phyloP scores from a whole-genome alignment of 192 early-diverging fungal species.

The Gigaspora rosea region DNA sequence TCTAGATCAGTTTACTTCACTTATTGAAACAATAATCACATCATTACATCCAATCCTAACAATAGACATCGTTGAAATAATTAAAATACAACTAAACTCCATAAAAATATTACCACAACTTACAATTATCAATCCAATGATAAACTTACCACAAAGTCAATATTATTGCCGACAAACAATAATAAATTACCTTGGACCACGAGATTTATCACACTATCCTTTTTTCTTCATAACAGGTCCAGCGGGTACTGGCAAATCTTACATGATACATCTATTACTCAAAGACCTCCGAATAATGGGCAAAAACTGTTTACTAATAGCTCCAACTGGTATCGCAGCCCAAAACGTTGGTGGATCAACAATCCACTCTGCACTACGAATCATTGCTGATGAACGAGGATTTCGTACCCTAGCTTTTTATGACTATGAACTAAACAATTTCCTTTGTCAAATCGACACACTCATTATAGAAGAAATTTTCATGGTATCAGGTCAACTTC shows the following conservation, averaged over 20 bases:
- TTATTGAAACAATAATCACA: too few relatives aligned
- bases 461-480: too few relatives aligned
- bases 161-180: neutral
- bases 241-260: constrained; percentile 20
- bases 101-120: neutral
- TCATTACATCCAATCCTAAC: too few relatives aligned
- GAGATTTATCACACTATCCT: neutral
- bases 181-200: neutral
- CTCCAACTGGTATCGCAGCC: constrained; percentile 1
- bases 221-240: constrained; percentile 13
- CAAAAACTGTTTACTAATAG: neutral
- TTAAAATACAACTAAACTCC: constrained; percentile 8
- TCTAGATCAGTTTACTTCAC: too few relatives aligned
- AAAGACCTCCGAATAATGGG: neutral
- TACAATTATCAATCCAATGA: neutral
- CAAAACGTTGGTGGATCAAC: constrained; percentile 4
- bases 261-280: neutral
- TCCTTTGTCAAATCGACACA: too few relatives aligned
- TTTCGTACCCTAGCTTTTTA: neutral
- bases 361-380: constrained; percentile 10
- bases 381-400: neutral
- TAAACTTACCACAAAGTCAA: neutral
- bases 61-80: neutral
- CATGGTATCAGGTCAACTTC: too few relatives aligned
- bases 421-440: neutral